phyloP scores from a whole-genome alignment of 1,139 yeast species.

The Wickerhamomyces sp. region DNA sequence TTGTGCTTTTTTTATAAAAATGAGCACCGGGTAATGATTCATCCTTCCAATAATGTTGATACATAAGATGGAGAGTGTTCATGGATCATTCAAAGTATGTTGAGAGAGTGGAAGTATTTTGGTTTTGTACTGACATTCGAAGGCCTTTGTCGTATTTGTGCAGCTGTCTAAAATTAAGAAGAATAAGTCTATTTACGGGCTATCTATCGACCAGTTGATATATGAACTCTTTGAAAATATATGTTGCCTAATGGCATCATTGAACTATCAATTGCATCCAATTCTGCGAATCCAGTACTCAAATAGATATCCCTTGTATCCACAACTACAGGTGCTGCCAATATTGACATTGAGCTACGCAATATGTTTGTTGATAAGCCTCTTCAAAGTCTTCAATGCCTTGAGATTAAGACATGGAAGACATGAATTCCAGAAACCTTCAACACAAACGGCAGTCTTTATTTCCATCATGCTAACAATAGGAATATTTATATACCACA shows the following conservation, averaged over 20 bases:
- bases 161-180: neutral
- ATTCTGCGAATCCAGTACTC: conserved; percentile 9
- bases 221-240: conserved; percentile 8
- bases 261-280: conserved; percentile 5
- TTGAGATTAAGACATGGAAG: conserved; percentile 6
- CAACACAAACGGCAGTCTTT: neutral
- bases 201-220: conserved; percentile 10
- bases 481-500: conserved; percentile 3
- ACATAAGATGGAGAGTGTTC: no score
- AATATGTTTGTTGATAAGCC: neutral
- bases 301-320: conserved; percentile 13
- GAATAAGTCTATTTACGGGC: conserved; percentile 10
- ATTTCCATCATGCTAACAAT: neutral
- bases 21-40: neutral
- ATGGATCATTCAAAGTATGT: neutral
- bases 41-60: no score
- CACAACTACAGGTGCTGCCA: conserved; percentile 2
- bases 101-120: neutral
- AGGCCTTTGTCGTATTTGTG: neutral
- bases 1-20: neutral
- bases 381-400: neutral
- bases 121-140: neutral
- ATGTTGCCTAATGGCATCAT: neutral
- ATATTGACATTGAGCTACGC: neutral
- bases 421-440: conserved; percentile 11